Evolutionary conservation across 345 rosid genomes (phyloP), one percentile per base, ranked within the genome.

Genomic region (Rhizophora mangle): DNA sequence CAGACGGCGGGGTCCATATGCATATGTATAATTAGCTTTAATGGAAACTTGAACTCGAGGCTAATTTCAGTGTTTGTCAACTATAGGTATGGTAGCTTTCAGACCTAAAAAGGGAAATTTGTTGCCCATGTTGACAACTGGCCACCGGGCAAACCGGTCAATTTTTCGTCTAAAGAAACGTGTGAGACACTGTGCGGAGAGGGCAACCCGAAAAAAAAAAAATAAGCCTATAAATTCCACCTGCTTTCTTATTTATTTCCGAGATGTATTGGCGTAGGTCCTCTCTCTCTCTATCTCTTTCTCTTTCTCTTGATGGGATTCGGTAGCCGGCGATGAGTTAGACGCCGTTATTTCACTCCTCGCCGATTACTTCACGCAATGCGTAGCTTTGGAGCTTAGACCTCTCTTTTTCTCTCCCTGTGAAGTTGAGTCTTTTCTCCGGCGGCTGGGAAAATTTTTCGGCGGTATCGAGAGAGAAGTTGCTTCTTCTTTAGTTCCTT

Each of bases 151-250:
- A 64, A 78, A 27, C 77, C 80, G 65, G 82, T 80, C 8, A 3
- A 27, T 39, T 30, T 16, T 36, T 5, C 8, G 22, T 22, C 47
- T 10, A 9, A 2, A 9, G 47, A 39, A 39, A 39, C 15, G 15
- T 2, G 47, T 2, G 43, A 8, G 43, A 8, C 4, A 34, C 37
- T 7, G 37, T 8, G 37, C 9, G 15, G 4, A 39, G 15, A 39
- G 15, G 15, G 31, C 16, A 3, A 54, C 24, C 24, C 24, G 13
- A 13, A 6, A 52, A 68, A 76, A 71, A 81, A 73, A 77, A 60
- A 80, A 84, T 81, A 63, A 65, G 73, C 73, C 66, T 77, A 80
- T 74, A 82, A 79, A 78, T 73, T 59, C 75, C 77, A 58, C 64
- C 64, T 75, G 83, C 78, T 74, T 76, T 67, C 32, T 8, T 70